Evolutionary conservation across 139 green algal species (phyloP), one percentile per base, ranked within the genome.

Genomic region (Tetraselmis chui): DNA sequence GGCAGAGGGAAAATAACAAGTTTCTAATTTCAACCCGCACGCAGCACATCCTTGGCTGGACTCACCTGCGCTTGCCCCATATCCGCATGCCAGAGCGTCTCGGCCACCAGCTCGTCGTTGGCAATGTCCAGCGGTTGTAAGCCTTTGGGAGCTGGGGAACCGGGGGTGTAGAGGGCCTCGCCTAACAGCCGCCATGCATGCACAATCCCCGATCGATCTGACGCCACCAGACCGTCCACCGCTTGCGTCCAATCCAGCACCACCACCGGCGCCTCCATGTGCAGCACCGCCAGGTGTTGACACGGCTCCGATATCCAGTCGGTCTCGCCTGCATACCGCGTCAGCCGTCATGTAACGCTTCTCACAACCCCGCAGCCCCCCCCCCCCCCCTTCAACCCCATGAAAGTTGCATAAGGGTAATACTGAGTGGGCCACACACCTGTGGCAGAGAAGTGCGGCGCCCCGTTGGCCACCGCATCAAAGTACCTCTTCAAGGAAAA

Each of bases 221-320:
- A 86, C 2, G 86, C 29, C 28, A 93, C 83, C 23, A 93, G 76
- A 0, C 90, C 90, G 1, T 81, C 80, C 0, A 74, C 83, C 59
- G 81, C 82, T 29, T 92, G 88, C 1, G 90, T 90, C 84, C 87
- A 93, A 28, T 85, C 80, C 26, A 92, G 26, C 0, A 80, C 85
- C 5, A 85, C 75, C 2, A 86, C 22, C 0, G 58, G 59, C 29
- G 79, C 0, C 31, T 79, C 59, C 31, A 79, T 83, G 81, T 85
- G 82, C 29, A 81, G 31, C 5, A 59, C 81, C 1, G 81, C 29
- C 24, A 84, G 11, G 1, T 5, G 29, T 30, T 84, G 81, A 29
- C 31, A 59, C 18, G 28, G 31, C 23, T 81, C 77, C 22, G 27
- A 67, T 76, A 79, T 32, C 27, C 0, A 25, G 77, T 23, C 29